Evolutionary conservation across 768 basidiomycete genomes (phyloP).

Genomic region (Mycena leptocephala): DNA sequence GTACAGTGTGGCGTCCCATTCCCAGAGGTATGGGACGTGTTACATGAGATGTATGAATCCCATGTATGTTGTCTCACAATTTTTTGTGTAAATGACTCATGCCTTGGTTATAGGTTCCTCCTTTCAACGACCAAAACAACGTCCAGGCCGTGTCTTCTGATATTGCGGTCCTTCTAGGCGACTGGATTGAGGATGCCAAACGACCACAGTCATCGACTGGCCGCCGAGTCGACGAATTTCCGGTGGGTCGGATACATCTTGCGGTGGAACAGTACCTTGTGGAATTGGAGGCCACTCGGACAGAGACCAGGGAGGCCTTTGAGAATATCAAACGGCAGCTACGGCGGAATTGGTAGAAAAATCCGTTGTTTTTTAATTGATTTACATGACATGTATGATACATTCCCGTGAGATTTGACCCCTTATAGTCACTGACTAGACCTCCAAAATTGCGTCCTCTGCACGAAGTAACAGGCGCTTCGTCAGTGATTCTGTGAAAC

Average conservation of each 20-base stretch:
- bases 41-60: constrained; percentile 91
- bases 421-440: constrained; percentile 56
- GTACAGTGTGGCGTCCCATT: constrained; percentile 88
- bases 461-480: constrained; percentile 78
- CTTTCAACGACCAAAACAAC: constrained; percentile 86
- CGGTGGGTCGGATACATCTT: constrained; percentile 82
- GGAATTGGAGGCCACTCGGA: constrained; percentile 75
- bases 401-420: background rate
- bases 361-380: constrained; percentile 19
- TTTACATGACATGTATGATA: constrained; percentile 28
- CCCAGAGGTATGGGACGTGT: constrained; percentile 87
- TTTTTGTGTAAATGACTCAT: background rate
- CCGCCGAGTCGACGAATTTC: constrained; percentile 75
- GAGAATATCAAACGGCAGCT: constrained; percentile 82
- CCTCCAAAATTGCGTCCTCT: constrained; percentile 88
- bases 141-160: constrained; percentile 88
- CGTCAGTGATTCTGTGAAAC: constrained; percentile 71
- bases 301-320: constrained; percentile 76
- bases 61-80: constrained; percentile 68
- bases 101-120: constrained; percentile 72
- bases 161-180: constrained; percentile 84
- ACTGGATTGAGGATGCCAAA: constrained; percentile 87
- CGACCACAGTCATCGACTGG: constrained; percentile 78
- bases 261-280: constrained; percentile 83
- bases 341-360: constrained; percentile 77